phyloP scores from a whole-genome alignment of 163 green algal species.

The Coccomyxa subellipsoidea region DNA sequence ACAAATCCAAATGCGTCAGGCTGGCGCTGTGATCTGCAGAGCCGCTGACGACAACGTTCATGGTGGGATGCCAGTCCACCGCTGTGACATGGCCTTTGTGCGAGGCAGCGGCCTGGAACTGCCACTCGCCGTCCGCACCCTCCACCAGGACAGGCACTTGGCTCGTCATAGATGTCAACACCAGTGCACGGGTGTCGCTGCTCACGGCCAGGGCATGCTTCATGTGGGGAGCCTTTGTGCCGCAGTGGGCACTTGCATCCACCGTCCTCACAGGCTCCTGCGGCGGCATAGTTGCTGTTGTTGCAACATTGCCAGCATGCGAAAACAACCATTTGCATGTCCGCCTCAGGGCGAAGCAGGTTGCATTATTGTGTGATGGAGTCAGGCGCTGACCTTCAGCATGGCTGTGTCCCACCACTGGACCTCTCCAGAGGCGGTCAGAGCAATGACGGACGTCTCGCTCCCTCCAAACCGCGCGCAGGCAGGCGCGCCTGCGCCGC shows the following conservation, averaged over 20 bases:
- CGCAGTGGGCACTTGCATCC: not conserved
- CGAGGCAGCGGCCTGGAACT: not conserved
- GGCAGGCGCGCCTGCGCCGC: not conserved
- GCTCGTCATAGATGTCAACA: slow-evolving; percentile 1
- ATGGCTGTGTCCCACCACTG: slow-evolving; percentile 4
- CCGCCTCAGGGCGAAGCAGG: not conserved
- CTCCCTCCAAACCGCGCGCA: not conserved
- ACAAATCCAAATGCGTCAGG: not conserved
- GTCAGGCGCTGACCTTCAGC: not conserved
- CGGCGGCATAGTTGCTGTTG: not conserved
- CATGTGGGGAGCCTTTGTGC: not conserved
- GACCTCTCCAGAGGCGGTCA: not conserved
- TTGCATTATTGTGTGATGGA: not conserved
- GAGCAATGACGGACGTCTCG: not conserved
- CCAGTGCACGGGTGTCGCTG: not conserved
- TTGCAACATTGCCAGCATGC: not conserved
- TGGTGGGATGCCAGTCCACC: slow-evolving; percentile 9
- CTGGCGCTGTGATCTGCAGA: slow-evolving; percentile 4
- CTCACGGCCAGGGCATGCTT: not conserved
- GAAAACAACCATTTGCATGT: not conserved
- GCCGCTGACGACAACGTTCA: slow-evolving; percentile 8
- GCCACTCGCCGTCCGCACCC: not conserved
- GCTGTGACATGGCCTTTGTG: not conserved
- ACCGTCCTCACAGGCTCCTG: not conserved
- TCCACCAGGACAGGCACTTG: not conserved